phyloP scores from a whole-genome alignment of 768 basidiomycete genomes.

The Boletus bicolor region DNA sequence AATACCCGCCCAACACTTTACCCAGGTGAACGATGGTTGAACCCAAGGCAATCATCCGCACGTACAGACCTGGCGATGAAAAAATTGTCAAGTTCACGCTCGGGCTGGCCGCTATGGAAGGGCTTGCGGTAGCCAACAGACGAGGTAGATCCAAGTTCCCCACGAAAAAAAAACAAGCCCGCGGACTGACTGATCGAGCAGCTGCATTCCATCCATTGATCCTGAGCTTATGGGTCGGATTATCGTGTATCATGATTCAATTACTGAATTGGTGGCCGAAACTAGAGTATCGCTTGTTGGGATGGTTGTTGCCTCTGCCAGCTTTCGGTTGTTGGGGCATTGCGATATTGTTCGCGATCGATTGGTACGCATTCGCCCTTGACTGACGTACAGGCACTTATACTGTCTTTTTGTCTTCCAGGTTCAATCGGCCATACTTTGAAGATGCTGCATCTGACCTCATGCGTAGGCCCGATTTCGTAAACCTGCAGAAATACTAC shows the following conservation, averaged over 20 bases:
- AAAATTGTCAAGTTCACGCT: constrained; percentile 62
- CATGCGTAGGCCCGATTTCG: constrained; percentile 56
- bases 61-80: constrained; percentile 48
- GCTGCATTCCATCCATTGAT: constrained; percentile 62
- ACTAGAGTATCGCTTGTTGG: constrained; percentile 38
- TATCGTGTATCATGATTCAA: constrained; percentile 58
- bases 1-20: background rate
- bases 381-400: background rate
- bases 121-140: constrained; percentile 64
- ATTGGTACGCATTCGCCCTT: constrained; percentile 50
- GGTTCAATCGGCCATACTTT: constrained; percentile 69
- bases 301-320: constrained; percentile 60
- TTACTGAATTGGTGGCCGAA: constrained; percentile 69
- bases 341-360: constrained; percentile 61
- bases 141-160: constrained; percentile 37
- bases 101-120: constrained; percentile 64
- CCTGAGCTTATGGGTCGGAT: constrained; percentile 56
- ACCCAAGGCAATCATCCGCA: constrained; percentile 51
- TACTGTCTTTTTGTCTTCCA: constrained; percentile 24
- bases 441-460: constrained; percentile 51
- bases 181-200: background rate
- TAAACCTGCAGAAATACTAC: constrained; percentile 53
- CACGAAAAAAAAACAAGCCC: background rate
- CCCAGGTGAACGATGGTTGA: constrained; percentile 35
- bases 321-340: constrained; percentile 62